Conservation (phyloP, 164 flowering plant species). For the Aristolochia californica region DNA sequence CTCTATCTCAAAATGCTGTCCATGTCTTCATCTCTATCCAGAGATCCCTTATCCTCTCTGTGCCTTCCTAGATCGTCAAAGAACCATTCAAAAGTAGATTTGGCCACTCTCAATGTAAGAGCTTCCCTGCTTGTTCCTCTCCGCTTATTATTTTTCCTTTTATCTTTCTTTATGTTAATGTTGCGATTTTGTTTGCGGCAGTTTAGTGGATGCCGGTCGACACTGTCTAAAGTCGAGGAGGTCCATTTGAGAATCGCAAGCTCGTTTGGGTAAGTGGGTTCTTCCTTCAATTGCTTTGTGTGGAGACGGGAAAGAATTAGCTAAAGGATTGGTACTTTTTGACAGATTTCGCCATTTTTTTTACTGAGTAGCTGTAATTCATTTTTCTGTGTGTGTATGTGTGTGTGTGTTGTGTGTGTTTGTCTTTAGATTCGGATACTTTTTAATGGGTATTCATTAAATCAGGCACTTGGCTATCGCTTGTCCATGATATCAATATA, state of each 20-base stretch:
- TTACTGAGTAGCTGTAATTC: neutral
- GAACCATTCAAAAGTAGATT: slow-evolving; percentile 2
- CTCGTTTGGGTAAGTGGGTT: slow-evolving; percentile 25
- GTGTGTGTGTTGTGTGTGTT: too few species aligned
- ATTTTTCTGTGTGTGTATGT: too few species aligned
- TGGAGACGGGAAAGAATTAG: neutral
- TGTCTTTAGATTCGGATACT: too few species aligned
- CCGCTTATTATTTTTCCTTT: neutral
- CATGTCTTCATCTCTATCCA: slow-evolving; percentile 5
- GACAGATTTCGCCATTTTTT: neutral
- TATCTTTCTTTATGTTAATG: neutral
- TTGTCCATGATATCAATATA: too few species aligned
- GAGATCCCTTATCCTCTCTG: slow-evolving; percentile 4
- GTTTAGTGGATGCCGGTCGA: slow-evolving; percentile 29
- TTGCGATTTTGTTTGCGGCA: slow-evolving; percentile 16
- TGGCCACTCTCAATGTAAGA: slow-evolving; percentile 10
- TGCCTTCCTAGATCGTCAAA: slow-evolving; percentile 1
- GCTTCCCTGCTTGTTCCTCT: neutral
- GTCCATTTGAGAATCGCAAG: slow-evolving; percentile 23
- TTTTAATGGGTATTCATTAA: too few species aligned
- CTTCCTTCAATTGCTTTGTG: neutral
- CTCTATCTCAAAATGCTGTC: slow-evolving; percentile 11
- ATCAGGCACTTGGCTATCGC: too few species aligned
- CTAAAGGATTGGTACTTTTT: neutral
- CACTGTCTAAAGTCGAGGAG: slow-evolving; percentile 18